Evolutionary conservation across 352 stramenopile species (phyloP), one percentile per base, ranked within the genome.

Genomic region (Phytopythium ostracodes): DNA sequence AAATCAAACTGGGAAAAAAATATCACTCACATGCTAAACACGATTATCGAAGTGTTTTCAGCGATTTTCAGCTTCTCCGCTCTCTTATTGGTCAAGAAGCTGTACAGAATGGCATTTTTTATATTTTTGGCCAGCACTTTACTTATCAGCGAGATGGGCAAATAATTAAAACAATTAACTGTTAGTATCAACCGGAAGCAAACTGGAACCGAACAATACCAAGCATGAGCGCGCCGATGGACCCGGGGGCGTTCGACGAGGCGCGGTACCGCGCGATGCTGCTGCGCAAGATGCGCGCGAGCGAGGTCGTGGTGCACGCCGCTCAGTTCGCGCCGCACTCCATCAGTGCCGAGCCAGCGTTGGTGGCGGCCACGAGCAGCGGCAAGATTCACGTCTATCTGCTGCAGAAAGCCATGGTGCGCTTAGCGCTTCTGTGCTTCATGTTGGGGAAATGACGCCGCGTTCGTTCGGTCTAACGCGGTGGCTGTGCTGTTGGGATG

Each of bases 301-400:
- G 64, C 15, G 79, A 88, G 63, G 63, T 74, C 10, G 61, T 87
- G 17, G 79, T 86, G 52, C 84, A 87, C 58, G 64, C 84, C 36
- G 78, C 80, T 0, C 64, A 67, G 2, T 92, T 92, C 42, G 77
- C 62, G 2, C 83, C 83, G 3, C 36, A 65, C 25, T 35, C 46
- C 0, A 47, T 79, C 11, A 56, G 66, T 9, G 50, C 42, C 18
- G 77, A 71, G 12, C 73, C 77, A 40, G 67, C 61, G 22, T 72
- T 92, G 12, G 76, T 92, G 25, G 81, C 83, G 14, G 81, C 77
- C 29, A 91, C 83, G 55, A 92, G 77, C 70, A 76, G 64, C 2
- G 83, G 83, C n/a, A 20, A 70, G 20, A 50, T 92, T 8, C 81
- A 89, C 65, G 62, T 90, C 44, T 92, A 87, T 33, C 59, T 73